Evolutionary conservation across 768 basidiomycete species (phyloP).

Genomic region (Rhizopogon vulgaris): DNA sequence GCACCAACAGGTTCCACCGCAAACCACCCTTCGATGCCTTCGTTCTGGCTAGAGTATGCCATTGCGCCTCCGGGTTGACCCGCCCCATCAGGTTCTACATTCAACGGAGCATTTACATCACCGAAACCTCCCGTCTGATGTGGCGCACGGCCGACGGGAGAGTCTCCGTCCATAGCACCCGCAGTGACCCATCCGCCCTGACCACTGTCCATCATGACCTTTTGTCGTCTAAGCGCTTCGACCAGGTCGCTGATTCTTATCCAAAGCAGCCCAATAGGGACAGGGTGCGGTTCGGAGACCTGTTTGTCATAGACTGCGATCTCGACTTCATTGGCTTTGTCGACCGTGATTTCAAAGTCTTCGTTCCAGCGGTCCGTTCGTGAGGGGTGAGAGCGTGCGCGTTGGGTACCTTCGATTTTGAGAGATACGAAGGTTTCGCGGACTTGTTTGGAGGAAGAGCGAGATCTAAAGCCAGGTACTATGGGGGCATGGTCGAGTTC

Average conservation of each 20-base stretch:
- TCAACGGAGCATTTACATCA: conserved; percentile 37
- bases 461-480: conserved; percentile 47
- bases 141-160: conserved; percentile 39
- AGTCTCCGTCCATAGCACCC: conserved; percentile 73
- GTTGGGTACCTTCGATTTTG: conserved; percentile 93
- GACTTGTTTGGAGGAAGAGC: conserved; percentile 72
- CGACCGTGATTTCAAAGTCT: conserved; percentile 92
- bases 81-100: conserved; percentile 27
- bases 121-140: conserved; percentile 44
- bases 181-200: conserved; percentile 96
- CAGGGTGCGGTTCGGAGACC: conserved; percentile 68
- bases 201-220: conserved; percentile 80
- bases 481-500: conserved; percentile 95
- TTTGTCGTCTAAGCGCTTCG: conserved; percentile 88
- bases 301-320: conserved; percentile 94
- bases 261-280: conserved; percentile 94
- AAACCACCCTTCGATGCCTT: conserved; percentile 97
- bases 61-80: conserved; percentile 24
- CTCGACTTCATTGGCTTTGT: conserved; percentile 98
- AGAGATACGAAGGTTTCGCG: conserved; percentile 87
- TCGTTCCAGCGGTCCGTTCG: conserved; percentile 98
- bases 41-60: conserved; percentile 28
- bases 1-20: conserved; percentile 97
- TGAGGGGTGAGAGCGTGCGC: conserved; percentile 87
- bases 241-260: conserved; percentile 90